These are phyloP conservation scores for Madurella mycetomatis DNA, from an alignment of 2,329 filamentous ascomycete species.

Conservation along the genomic window DNA sequence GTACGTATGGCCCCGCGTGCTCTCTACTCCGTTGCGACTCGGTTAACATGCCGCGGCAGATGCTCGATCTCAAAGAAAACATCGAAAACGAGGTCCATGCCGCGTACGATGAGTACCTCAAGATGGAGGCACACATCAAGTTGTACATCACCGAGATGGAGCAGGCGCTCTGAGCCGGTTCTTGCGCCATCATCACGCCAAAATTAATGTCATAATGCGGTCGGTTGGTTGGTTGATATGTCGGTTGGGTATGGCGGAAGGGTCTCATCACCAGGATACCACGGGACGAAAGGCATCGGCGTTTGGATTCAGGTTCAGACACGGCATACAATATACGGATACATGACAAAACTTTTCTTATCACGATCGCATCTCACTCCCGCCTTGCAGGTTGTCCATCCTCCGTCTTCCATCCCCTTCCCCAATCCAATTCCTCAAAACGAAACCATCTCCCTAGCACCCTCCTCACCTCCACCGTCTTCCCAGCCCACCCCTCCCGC, in stretches of 20 bases:
- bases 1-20: conserved; percentile 42
- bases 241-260: conserved; percentile 13
- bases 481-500: conserved; percentile 45
- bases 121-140: conserved; percentile 96
- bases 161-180: conserved; percentile 58
- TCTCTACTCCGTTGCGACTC: background rate
- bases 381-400: background rate
- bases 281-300: conserved; percentile 19
- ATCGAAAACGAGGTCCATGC: conserved; percentile 91
- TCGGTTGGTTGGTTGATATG: conserved; percentile 9
- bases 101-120: conserved; percentile 90
- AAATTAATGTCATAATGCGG: conserved; percentile 29
- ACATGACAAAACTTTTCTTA: background rate
- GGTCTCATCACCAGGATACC: conserved; percentile 30
- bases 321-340: conserved; percentile 4
- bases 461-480: conserved; percentile 52
- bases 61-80: conserved; percentile 95
- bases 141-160: conserved; percentile 99
- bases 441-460: conserved; percentile 64
- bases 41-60: conserved; percentile 53
- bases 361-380: background rate
- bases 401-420: background rate
- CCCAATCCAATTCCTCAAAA: conserved; percentile 32
- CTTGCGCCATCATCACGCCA: conserved; percentile 4
- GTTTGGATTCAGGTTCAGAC: background rate